Conservation (phyloP, 163 green algal species). For the Dunaliella salina region DNA sequence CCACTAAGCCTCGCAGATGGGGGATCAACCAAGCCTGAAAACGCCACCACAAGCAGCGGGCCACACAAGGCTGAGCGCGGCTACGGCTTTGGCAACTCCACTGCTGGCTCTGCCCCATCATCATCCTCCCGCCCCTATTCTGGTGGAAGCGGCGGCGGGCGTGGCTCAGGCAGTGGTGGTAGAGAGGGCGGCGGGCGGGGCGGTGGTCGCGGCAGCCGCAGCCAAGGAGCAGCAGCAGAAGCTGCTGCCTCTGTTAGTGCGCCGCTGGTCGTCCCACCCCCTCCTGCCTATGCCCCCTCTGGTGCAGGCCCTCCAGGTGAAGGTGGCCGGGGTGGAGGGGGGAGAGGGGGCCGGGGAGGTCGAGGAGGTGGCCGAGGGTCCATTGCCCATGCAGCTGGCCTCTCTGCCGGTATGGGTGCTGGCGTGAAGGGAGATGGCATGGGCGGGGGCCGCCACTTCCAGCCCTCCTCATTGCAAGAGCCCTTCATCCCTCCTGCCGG, state of each 20-base stretch:
- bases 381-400: neutral
- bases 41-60: neutral
- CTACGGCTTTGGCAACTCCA: neutral
- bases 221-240: neutral
- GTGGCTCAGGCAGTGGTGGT: constrained; percentile 9
- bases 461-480: constrained; percentile 1
- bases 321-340: constrained; percentile 1
- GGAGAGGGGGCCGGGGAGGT: neutral
- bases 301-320: constrained; percentile 4
- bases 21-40: neutral
- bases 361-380: neutral
- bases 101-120: neutral
- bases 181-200: neutral
- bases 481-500: constrained; percentile 9
- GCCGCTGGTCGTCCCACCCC: neutral
- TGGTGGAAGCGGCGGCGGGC: neutral
- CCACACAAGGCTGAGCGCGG: neutral
- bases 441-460: neutral
- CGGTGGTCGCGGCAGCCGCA: neutral
- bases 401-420: neutral
- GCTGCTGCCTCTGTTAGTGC: neutral
- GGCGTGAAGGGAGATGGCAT: constrained; percentile 1
- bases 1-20: neutral
- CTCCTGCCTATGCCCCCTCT: neutral
- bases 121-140: neutral